Evolutionary conservation across 495 filamentous ascomycete species (phyloP), one percentile per base, ranked within the genome.

Genomic region (Thermothielavioides terrestris): DNA sequence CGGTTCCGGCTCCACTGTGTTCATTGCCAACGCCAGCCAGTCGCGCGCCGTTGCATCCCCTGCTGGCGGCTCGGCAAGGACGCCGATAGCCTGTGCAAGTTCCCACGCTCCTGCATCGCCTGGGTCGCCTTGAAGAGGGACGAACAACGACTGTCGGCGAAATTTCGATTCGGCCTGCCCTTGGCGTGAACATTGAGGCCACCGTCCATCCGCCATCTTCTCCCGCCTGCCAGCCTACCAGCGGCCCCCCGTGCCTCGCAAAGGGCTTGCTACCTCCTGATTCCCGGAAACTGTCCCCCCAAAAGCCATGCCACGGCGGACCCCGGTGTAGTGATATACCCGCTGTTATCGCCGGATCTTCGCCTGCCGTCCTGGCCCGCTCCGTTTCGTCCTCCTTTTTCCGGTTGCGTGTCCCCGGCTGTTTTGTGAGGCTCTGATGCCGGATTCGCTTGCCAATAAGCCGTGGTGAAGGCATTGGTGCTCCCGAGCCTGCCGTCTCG

Each of bases 341-440:
- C 48, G 40, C 46, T 44, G 42, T 36, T 51, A 28, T 47, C 56
- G 43, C 51, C 53, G 54, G 26, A 27, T 47, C 50, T 42, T 49
- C 49, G 30, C 32, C 34, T 35, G 40, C 27, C 23, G 6, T 26
- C 39, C 42, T 51, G 28, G 46, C 47, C 42, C 49, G 34, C 53
- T 54, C 30, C 50, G 37, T 54, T 55, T 53, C 36, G 57, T 48
- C 18, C 52, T 32, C 38, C 36, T 44, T 47, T 56, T 51, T 47
- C 49, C 47, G 42, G 44, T 18, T 42, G 46, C 51, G 50, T 39
- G 38, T 44, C 43, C 35, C 42, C 55, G 46, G 55, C 50, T 54
- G 51, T 54, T 47, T 54, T 52, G 51, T 51, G 55, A 50, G 55
- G 55, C 55, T 58, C 50, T 54, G 50, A 47, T 51, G 47, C 47